phyloP scores from a whole-genome alignment of 2,329 filamentous ascomycete genomes.

The Neospermospora avenae region DNA sequence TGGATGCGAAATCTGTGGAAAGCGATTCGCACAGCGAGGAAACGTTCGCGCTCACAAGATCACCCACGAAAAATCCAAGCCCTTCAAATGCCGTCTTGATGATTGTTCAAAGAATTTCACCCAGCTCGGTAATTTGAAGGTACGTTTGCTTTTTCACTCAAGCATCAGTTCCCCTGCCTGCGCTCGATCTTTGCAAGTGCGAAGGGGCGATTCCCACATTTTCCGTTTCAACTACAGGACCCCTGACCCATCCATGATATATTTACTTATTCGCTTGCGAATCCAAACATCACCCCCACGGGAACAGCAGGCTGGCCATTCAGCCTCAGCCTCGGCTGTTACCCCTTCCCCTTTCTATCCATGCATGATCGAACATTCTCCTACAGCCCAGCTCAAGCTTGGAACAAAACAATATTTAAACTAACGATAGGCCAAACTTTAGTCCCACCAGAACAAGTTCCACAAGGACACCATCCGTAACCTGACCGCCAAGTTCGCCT shows the following conservation, averaged over 20 bases:
- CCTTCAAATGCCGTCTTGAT: conserved; percentile 77
- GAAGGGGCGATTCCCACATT: conserved; percentile 2
- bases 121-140: conserved; percentile 89
- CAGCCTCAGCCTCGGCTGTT: conserved; percentile 11
- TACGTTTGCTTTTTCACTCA: conserved; percentile 33
- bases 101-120: conserved; percentile 86
- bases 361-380: not conserved
- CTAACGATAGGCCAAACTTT: conserved; percentile 11
- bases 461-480: conserved; percentile 70
- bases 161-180: no score
- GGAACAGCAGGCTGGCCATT: not conserved
- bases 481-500: conserved; percentile 69
- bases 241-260: conserved; percentile 3
- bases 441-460: conserved; percentile 94
- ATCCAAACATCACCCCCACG: not conserved
- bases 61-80: conserved; percentile 74
- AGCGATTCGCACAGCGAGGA: conserved; percentile 79
- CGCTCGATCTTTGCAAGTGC: not conserved
- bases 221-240: conserved; percentile 19
- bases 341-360: not conserved
- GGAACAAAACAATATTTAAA: not conserved
- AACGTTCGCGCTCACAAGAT: conserved; percentile 82
- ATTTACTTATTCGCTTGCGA: conserved; percentile 8
- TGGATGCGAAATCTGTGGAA: conserved; percentile 73
- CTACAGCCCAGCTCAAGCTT: not conserved